Conservation (phyloP, 768 basidiomycete genomes). For the Sistotremastrum suecicum region DNA sequence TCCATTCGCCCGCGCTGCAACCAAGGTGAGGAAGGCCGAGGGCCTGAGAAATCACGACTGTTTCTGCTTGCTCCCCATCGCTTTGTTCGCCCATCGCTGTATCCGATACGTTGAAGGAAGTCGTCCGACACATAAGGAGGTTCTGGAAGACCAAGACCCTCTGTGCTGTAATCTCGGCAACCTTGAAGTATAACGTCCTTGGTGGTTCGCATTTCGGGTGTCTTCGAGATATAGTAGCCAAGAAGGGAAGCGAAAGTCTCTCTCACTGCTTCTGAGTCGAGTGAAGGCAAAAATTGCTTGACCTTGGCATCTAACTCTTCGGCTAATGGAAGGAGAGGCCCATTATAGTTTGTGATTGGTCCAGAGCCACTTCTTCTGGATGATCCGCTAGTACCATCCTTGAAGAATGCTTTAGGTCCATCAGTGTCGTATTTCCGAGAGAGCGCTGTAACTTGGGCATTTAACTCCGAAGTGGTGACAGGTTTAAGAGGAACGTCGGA, state of each 20-base stretch:
- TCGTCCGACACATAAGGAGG: constrained; percentile 36
- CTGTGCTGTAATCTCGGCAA: constrained; percentile 45
- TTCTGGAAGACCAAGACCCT: constrained; percentile 34
- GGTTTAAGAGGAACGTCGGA: constrained; percentile 56
- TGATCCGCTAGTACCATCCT: background rate
- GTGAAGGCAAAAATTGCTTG: constrained; percentile 3
- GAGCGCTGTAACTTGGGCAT: constrained; percentile 30
- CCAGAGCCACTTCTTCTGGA: background rate
- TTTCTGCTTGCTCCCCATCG: constrained; percentile 7
- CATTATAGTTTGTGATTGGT: background rate
- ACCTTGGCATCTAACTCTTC: constrained; percentile 20
- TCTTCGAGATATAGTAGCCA: constrained; percentile 54
- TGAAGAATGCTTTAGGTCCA: constrained; percentile 21
- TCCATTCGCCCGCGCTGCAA: too few relatives aligned
- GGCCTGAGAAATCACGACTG: too few relatives aligned
- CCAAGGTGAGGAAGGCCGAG: too few relatives aligned
- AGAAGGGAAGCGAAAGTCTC: constrained; percentile 54
- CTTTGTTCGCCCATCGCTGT: constrained; percentile 16
- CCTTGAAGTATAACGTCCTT: constrained; percentile 36
- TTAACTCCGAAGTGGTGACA: constrained; percentile 33
- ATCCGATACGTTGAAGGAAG: constrained; percentile 31
- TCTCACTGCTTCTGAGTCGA: constrained; percentile 36
- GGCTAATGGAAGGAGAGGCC: constrained; percentile 5
- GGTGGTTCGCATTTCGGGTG: constrained; percentile 30
- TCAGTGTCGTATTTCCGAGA: constrained; percentile 34